Evolutionary conservation across 2,329 filamentous ascomycete genomes (phyloP).

Genomic region (Diaporthe batatas): DNA sequence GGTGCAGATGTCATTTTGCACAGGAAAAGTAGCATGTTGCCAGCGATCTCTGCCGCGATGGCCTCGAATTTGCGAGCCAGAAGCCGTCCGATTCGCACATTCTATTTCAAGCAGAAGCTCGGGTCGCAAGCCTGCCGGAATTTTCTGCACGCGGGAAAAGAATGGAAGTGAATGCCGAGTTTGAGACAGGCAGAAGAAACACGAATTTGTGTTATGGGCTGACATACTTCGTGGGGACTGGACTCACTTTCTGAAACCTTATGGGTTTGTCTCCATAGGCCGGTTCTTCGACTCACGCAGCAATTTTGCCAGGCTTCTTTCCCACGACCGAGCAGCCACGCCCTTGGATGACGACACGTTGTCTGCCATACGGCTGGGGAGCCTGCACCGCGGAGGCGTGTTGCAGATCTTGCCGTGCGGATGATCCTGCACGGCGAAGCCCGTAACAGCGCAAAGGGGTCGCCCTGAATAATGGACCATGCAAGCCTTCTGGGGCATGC

Average conservation of each 20-base stretch:
- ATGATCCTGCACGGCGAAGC: constrained; percentile 4
- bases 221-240: constrained; percentile 24
- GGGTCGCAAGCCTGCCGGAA: constrained; percentile 20
- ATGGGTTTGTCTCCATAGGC: constrained; percentile 9
- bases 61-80: constrained; percentile 28
- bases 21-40: constrained; percentile 29
- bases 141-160: constrained; percentile 18
- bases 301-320: background rate
- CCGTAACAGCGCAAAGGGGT: background rate
- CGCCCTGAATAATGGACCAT: background rate
- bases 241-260: constrained; percentile 38
- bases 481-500: constrained; percentile 3
- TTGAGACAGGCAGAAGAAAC: constrained; percentile 38
- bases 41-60: constrained; percentile 24
- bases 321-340: constrained; percentile 16
- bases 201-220: constrained; percentile 32
- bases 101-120: constrained; percentile 14
- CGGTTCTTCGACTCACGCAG: constrained; percentile 24
- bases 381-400: background rate
- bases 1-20: constrained; percentile 31
- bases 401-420: constrained; percentile 23
- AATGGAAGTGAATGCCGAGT: constrained; percentile 38
- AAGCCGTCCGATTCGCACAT: constrained; percentile 18
- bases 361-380: background rate
- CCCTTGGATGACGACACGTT: background rate